A percentile compares a stretch with the other conserved stretches of the same genome.
phyloP scores from a whole-genome alignment of 352 stramenopile genomes.

The Phytopythium helicoides region DNA sequence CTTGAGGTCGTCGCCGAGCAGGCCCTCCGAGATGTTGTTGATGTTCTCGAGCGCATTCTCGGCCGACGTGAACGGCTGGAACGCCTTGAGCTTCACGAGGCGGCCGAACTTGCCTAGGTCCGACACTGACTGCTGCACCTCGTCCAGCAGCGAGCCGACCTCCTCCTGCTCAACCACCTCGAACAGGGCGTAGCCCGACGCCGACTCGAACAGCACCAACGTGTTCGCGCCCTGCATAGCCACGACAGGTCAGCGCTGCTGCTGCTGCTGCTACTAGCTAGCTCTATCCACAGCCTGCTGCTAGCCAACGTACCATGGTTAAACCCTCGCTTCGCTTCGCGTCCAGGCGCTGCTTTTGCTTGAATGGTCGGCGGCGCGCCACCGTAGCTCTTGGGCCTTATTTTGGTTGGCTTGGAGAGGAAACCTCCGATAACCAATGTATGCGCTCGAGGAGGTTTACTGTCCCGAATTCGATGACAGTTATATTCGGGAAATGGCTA shows the following conservation, averaged over 20 bases:
- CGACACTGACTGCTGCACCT: slow-evolving; percentile 91
- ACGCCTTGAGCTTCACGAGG: slow-evolving; percentile 99
- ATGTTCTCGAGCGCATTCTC: slow-evolving; percentile 99
- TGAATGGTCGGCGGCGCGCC: slow-evolving; percentile 5
- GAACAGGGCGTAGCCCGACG: slow-evolving; percentile 98
- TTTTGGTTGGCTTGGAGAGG: no score
- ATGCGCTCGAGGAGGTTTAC: no score
- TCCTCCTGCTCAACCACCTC: slow-evolving; percentile 98
- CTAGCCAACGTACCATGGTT: no score
- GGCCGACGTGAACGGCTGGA: slow-evolving; percentile 98
- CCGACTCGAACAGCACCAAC: slow-evolving; percentile 96
- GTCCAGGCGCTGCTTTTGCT: slow-evolving; percentile 1
- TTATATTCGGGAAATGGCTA: slow-evolving; percentile 2
- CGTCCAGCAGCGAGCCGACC: slow-evolving; percentile 86
- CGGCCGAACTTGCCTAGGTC: slow-evolving; percentile 95
- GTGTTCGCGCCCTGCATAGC: slow-evolving; percentile 39
- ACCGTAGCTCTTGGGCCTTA: no score
- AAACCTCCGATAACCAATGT: no score
- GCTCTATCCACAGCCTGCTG: no score
- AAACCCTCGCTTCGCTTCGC: no score
- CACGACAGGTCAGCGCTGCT: no score
- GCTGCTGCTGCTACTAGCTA: no score
- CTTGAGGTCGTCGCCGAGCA: slow-evolving; percentile 93
- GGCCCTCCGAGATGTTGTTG: slow-evolving; percentile 97
- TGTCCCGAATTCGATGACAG: neutral